Conservation (phyloP, 2,329 filamentous ascomycete species). For the Alternaria brassicicola region DNA sequence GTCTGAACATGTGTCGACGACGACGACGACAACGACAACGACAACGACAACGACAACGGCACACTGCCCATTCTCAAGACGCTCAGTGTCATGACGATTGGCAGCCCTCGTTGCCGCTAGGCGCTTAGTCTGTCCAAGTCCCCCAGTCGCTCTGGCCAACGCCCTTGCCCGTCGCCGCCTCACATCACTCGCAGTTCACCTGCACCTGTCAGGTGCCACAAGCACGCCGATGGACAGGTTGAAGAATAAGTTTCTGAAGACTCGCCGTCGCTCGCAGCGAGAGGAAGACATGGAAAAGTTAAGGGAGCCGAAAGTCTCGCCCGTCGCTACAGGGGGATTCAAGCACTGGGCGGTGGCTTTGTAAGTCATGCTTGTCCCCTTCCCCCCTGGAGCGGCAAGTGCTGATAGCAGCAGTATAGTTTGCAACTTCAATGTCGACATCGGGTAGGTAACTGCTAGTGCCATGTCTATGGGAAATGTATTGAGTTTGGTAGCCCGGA, state of each 20-base stretch:
- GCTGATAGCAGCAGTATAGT: constrained; percentile 43
- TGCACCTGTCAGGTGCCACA: constrained; percentile 33
- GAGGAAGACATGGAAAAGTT: constrained; percentile 30
- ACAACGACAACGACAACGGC: constrained; percentile 1
- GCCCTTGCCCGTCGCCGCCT: constrained; percentile 11
- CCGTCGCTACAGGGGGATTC: constrained; percentile 33
- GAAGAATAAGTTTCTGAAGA: constrained; percentile 39
- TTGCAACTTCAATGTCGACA: constrained; percentile 54
- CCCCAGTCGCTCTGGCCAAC: constrained; percentile 16
- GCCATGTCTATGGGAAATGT: not conserved
- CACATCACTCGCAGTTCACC: constrained; percentile 19
- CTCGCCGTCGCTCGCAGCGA: constrained; percentile 33
- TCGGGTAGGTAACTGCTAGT: constrained; percentile 41
- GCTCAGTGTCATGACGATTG: constrained; percentile 14
- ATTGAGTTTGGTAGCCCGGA: constrained; percentile 43
- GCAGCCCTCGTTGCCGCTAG: constrained; percentile 8
- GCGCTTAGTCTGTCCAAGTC: constrained; percentile 4
- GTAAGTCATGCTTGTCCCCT: constrained; percentile 27
- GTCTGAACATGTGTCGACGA: not conserved
- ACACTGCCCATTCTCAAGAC: not conserved
- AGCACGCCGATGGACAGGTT: constrained; percentile 41
- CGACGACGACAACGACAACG: too few species aligned
- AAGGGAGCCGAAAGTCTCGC: constrained; percentile 14
- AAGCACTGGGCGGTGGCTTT: constrained; percentile 51
- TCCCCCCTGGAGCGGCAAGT: not conserved